Evolutionary conservation across 306 rosid species (phyloP), one percentile per base, ranked within the genome.

Genomic region (Alnus rubra): DNA sequence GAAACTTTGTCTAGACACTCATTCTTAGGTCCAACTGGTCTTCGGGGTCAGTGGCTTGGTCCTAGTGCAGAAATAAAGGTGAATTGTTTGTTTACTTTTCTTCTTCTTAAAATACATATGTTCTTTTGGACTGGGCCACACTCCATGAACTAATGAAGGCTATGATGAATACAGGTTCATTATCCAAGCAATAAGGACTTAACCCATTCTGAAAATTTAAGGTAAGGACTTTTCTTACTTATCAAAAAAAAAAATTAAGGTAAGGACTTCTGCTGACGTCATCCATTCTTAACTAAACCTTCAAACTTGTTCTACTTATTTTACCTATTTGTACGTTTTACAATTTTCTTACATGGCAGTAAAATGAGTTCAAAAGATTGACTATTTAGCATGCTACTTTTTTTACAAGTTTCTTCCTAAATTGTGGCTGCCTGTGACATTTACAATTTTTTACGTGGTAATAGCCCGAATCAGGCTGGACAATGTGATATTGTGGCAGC

Each of bases 1-100:
- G 99, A 96, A 78, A 96, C 99, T 74, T 83, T 93, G 86, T 96
- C 97, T 69, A 91, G 99, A 84, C 99, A 96, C 83, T 96, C 98
- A 56, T 81, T 93, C 85, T 87, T 96, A 82, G 99, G 99, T 69
- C 98, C 96, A 50, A 93, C 83, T 89, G 99, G 98, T 82, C 94
- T 96, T 75, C 90, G 73, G 76, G 94, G 92, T 67, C 98, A 96
- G 85, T 93, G 99, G 99, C 92, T 73, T 48, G 98, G 90, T 67
- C 97, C 98, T 28, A 90, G 86, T 50, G 76, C 91, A 54, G 89
- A 81, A 84, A 74, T 82, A 59, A 96, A 93, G 98, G 99, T 93
- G 83, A 77, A 33, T 48, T 8, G 62, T 44, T 63, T 52, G 23
- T 42, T 42, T 35, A 53, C 6, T 49, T 49, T 39, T 67, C 60